Conservation (phyloP, 2,329 filamentous ascomycete genomes). For the Trichoderma harzianum region DNA sequence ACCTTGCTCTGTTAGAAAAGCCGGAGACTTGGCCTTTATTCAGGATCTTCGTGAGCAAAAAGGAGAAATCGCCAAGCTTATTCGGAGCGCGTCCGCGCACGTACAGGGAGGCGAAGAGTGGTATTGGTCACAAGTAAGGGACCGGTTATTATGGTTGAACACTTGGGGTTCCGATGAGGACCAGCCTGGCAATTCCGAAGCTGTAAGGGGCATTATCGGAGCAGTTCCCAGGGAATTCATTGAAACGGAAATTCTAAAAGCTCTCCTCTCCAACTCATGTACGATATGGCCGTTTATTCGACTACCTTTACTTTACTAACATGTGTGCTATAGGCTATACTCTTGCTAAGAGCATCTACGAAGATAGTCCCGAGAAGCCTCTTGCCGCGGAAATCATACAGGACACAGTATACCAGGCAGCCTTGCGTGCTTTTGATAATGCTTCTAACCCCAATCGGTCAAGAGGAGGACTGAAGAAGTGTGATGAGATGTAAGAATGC, state of each 20-base stretch:
- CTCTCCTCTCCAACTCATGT: constrained; percentile 60
- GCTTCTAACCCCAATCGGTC: constrained; percentile 77
- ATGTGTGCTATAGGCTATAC: constrained; percentile 48
- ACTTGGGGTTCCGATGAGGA: constrained; percentile 57
- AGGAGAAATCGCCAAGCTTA: constrained; percentile 54
- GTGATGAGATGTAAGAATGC: constrained; percentile 64
- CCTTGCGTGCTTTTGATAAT: constrained; percentile 72
- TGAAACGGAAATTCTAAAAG: constrained; percentile 69
- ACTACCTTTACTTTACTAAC: constrained; percentile 15
- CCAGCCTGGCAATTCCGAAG: constrained; percentile 25
- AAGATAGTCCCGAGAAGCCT: constrained; percentile 47
- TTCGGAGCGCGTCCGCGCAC: constrained; percentile 50
- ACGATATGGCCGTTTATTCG: constrained; percentile 29
- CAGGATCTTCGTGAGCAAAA: constrained; percentile 64
- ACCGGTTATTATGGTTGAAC: constrained; percentile 69
- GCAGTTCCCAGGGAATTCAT: constrained; percentile 58
- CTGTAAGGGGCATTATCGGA: constrained; percentile 60
- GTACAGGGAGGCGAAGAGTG: constrained; percentile 58
- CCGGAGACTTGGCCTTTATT: constrained; percentile 62
- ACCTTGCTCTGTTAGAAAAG: constrained; percentile 49
- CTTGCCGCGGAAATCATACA: constrained; percentile 52
- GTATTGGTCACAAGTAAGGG: constrained; percentile 60
- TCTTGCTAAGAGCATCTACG: constrained; percentile 61
- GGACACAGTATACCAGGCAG: constrained; percentile 58
- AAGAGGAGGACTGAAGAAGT: constrained; percentile 73